These are phyloP conservation scores for Capsicum pubescens DNA, from an alignment of 257 asterid species.

Conservation along the genomic window DNA sequence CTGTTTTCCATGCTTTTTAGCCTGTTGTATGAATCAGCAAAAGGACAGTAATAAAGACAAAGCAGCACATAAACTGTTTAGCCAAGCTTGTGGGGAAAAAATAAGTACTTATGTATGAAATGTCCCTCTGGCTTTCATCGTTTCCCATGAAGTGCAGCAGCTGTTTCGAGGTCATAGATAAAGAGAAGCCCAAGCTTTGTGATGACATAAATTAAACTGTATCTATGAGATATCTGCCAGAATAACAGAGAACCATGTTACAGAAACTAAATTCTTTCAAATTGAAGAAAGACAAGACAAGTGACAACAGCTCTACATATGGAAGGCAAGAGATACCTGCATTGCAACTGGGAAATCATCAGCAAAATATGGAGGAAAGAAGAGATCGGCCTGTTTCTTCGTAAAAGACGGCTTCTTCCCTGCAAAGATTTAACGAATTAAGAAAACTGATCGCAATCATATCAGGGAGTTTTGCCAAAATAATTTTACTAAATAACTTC, in stretches of 20 bases:
- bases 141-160: slow-evolving; percentile 62
- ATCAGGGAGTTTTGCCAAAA: slow-evolving; percentile 21
- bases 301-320: slow-evolving; percentile 22
- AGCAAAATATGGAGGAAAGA: slow-evolving; percentile 96
- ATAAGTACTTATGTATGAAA: slow-evolving; percentile 29
- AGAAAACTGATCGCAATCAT: slow-evolving; percentile 19
- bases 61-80: neutral
- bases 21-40: slow-evolving; percentile 40
- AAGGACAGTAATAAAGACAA: neutral
- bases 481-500: slow-evolving; percentile 24
- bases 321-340: slow-evolving; percentile 67
- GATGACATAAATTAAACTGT: slow-evolving; percentile 89
- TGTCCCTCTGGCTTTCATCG: slow-evolving; percentile 44
- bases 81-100: too few species aligned
- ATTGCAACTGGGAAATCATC: slow-evolving; percentile 99
- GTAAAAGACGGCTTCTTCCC: slow-evolving; percentile 86
- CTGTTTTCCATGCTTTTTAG: slow-evolving; percentile 68
- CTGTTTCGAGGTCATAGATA: slow-evolving; percentile 95
- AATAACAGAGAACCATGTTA: slow-evolving; percentile 31
- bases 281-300: neutral
- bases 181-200: slow-evolving; percentile 98
- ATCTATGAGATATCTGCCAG: slow-evolving; percentile 89
- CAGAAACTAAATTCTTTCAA: slow-evolving; percentile 20
- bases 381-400: slow-evolving; percentile 97
- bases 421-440: slow-evolving; percentile 35